Evolutionary conservation across 176 grass and related monocot species (phyloP), one percentile per base, ranked within the genome.

Genomic region (Phragmites australis): DNA sequence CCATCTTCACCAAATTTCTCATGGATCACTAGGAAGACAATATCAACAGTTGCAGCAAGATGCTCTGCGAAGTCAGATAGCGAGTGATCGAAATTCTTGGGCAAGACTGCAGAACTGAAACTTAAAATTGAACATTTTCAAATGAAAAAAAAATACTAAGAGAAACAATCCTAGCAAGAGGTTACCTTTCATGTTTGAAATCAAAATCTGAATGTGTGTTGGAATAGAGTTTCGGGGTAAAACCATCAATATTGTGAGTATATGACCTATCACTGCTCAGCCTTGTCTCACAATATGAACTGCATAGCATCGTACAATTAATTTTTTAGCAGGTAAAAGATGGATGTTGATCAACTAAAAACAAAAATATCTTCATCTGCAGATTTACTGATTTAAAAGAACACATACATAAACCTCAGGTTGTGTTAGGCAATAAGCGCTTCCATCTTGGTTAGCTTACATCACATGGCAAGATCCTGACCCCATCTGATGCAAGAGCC

Each of bases 1-100:
- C 94, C 94, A 86, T 97, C 94, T 88, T 97, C 94, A 75, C 94
- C 91, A 77, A 93, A 97, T 60, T 90, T 90, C 1, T 91, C 94
- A 86, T 97, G 91, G 70, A 93, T 97, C 69, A 97, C 94, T 8
- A 87, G 91, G 77, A 97, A 93, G 19, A 86, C 89, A 57, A 97
- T 90, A 58, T 93, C 91, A 66, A 93, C 89, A 68, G 77, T 82
- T 43, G 79, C 45, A 42, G 88, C 84, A 86, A 97, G 89, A 91
- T 97, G 91, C 31, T 89, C 60, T 21, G 70, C 84, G 4, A 97
- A 97, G 50, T 91, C 81, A 23, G 79, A 44, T 9, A 97, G 66
- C 37, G 94, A 91, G 25, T 54, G 26, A 74, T 37, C 34, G 34
- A 37, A 97, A 97, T 71, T 47, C 75, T 91, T 93, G 94, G 46